Percentiles rank a stretch among this genome's conserved stretches.
These are phyloP conservation scores for Seiridium cupressi DNA, from an alignment of 2,329 filamentous ascomycete species.

Conservation along the genomic window DNA sequence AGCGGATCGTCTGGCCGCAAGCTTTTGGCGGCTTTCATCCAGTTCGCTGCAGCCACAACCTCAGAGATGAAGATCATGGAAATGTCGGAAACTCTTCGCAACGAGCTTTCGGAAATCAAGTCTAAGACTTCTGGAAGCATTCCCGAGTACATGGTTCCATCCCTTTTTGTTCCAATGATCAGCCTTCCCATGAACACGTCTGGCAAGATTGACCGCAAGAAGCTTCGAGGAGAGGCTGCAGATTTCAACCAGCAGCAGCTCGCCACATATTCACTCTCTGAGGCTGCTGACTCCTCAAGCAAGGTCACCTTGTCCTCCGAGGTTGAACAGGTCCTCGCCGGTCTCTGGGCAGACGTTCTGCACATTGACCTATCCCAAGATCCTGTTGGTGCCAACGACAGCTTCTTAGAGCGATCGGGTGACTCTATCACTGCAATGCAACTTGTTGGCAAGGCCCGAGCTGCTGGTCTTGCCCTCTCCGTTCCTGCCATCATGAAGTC, in stretches of 20 bases:
- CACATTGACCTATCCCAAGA: background rate
- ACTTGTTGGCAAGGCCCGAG: background rate
- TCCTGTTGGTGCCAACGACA: background rate
- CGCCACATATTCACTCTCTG: background rate
- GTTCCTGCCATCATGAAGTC: conserved; percentile 4
- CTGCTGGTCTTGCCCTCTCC: background rate
- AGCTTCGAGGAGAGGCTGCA: background rate
- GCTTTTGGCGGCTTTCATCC: background rate
- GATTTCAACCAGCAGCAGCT: background rate
- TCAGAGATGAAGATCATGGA: background rate
- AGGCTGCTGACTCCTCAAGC: background rate
- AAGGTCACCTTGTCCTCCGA: background rate
- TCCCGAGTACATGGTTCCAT: conserved; percentile 4
- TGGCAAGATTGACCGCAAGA: conserved; percentile 1
- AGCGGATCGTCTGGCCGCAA: background rate
- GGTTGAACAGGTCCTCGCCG: background rate
- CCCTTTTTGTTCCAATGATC: background rate
- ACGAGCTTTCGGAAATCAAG: background rate
- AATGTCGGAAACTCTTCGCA: background rate
- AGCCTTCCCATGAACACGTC: background rate
- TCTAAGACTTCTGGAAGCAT: background rate
- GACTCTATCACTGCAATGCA: conserved; percentile 1
- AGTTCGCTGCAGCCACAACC: background rate
- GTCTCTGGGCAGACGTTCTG: background rate
- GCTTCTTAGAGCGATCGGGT: background rate